A percentile compares a stretch with the other conserved stretches of the same genome.
Evolutionary conservation across 1,284 basidiomycete species (phyloP).

Genomic region (Agaricales sp.): DNA sequence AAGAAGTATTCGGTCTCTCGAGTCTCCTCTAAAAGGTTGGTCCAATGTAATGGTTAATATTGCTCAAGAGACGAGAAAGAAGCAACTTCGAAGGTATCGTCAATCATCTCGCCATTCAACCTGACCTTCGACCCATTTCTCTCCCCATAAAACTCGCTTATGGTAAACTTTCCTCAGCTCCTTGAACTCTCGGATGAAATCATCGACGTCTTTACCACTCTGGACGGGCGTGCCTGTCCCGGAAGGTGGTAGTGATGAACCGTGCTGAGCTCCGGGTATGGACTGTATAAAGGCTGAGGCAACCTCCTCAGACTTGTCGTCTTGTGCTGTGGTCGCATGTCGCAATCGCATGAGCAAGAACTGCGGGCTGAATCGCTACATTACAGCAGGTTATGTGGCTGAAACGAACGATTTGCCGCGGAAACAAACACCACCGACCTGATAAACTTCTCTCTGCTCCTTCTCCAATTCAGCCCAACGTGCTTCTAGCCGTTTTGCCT

Average conservation of each 20-base stretch:
- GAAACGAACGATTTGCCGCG: too few species aligned
- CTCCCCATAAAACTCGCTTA: slow-evolving; percentile 82
- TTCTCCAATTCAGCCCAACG: slow-evolving; percentile 80
- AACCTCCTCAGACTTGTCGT: slow-evolving; percentile 76
- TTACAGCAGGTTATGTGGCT: slow-evolving; percentile 7
- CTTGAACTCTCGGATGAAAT: slow-evolving; percentile 83
- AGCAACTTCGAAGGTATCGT: too few species aligned
- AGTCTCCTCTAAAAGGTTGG: too few species aligned
- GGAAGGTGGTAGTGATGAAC: slow-evolving; percentile 11
- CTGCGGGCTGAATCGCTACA: slow-evolving; percentile 79
- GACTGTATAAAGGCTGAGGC: slow-evolving; percentile 71
- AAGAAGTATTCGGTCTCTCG: too few species aligned
- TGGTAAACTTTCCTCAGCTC: slow-evolving; percentile 81
- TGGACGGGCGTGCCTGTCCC: slow-evolving; percentile 19
- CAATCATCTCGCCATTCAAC: slow-evolving; percentile 71
- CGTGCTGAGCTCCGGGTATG: slow-evolving; percentile 23
- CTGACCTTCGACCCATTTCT: slow-evolving; percentile 75
- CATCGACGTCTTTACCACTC: slow-evolving; percentile 60
- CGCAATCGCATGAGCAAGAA: slow-evolving; percentile 80
- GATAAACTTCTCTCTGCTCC: slow-evolving; percentile 80
- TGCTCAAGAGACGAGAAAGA: too few species aligned
- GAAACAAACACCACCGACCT: slow-evolving; percentile 61
- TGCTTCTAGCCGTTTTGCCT: slow-evolving; percentile 70
- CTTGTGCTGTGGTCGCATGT: slow-evolving; percentile 81
- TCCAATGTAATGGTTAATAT: too few species aligned